Conservation (phyloP, 1,284 basidiomycete genomes). For the Malassezia yamatoensis region DNA sequence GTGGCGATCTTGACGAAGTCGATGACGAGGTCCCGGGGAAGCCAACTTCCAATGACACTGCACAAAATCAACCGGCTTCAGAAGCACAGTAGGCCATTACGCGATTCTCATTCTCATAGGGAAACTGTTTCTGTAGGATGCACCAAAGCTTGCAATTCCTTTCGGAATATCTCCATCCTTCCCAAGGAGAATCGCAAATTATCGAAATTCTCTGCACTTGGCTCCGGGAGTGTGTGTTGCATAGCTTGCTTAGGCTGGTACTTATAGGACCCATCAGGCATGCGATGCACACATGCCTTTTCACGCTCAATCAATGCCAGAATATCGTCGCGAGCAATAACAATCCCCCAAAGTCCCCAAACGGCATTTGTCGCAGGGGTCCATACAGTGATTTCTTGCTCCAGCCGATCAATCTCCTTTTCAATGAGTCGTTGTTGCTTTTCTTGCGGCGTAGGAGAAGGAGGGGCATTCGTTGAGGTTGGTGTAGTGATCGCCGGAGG, state of each 20-base stretch:
- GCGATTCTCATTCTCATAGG: too few relatives aligned
- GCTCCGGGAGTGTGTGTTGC: neutral
- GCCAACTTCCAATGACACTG: constrained; percentile 20
- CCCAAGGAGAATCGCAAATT: constrained; percentile 40
- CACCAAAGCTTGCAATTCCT: constrained; percentile 19
- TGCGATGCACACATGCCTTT: neutral
- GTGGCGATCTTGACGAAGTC: constrained; percentile 76
- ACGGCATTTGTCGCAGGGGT: constrained; percentile 39
- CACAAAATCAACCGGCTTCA: constrained; percentile 5
- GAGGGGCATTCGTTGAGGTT: constrained; percentile 8
- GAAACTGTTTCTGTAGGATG: constrained; percentile 1
- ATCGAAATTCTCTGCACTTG: constrained; percentile 34
- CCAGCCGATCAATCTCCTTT: constrained; percentile 40
- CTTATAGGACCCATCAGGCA: neutral
- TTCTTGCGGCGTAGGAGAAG: constrained; percentile 19
- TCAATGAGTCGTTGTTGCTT: constrained; percentile 25
- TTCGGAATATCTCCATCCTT: constrained; percentile 38
- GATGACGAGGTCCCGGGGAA: constrained; percentile 52
- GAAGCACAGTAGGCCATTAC: neutral
- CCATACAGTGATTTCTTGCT: constrained; percentile 38
- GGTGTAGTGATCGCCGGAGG: constrained; percentile 19
- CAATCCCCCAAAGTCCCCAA: constrained; percentile 45
- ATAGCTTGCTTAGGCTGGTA: neutral
- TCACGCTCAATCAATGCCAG: constrained; percentile 21
- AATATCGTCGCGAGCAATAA: constrained; percentile 36